Evolutionary conservation across 257 asterid genomes (phyloP).

Genomic region (Solanum okadae): DNA sequence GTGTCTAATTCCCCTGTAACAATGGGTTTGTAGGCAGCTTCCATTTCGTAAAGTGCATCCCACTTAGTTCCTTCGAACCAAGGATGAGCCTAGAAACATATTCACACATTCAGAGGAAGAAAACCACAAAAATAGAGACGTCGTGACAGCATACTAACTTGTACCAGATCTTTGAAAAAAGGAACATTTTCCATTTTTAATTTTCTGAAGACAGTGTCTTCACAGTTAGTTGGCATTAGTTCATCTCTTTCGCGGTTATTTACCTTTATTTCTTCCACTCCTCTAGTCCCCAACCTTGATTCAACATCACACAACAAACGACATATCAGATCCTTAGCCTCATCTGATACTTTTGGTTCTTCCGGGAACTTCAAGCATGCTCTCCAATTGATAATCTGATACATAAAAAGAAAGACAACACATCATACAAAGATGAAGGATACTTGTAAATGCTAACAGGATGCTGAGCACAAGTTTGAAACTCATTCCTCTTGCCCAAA

Average conservation of each 20-base stretch:
- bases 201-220: background rate
- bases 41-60: constrained; percentile 88
- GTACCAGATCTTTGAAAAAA: background rate
- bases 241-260: background rate
- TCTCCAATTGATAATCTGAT: constrained; percentile 86
- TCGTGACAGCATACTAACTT: background rate
- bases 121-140: background rate
- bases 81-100: constrained; percentile 67
- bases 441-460: background rate
- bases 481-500: background rate
- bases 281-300: constrained; percentile 83
- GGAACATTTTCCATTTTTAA: background rate
- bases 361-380: constrained; percentile 92
- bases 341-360: constrained; percentile 74
- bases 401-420: background rate
- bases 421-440: background rate
- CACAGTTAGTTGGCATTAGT: background rate
- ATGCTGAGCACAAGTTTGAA: background rate
- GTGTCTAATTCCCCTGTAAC: constrained; percentile 90
- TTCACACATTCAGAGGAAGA: background rate
- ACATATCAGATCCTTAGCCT: constrained; percentile 85
- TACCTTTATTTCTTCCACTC: constrained; percentile 95
- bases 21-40: constrained; percentile 86
- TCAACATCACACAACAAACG: constrained; percentile 86
- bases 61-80: constrained; percentile 75